These are phyloP conservation scores for Conticribra weissflogii DNA, from an alignment of 108 stramenopile genomes.

Conservation along the genomic window DNA sequence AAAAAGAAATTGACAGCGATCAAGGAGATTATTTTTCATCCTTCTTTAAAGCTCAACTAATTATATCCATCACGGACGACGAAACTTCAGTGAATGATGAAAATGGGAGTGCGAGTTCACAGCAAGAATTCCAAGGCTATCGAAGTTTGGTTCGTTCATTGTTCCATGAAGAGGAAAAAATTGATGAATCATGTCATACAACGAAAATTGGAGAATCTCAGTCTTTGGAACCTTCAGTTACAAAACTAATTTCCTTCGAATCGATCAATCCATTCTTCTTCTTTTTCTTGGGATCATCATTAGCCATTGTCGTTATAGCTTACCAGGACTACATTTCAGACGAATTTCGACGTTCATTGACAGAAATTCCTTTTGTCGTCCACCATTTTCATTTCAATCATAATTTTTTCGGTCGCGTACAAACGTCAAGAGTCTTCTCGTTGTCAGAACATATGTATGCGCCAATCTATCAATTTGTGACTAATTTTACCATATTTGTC, in stretches of 20 bases:
- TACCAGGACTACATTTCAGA: not conserved
- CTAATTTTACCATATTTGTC: not conserved
- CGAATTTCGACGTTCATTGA: not conserved
- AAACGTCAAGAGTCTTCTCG: no score
- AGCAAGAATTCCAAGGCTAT: not conserved
- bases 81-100: no score
- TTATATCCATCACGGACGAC: no score
- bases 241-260: not conserved
- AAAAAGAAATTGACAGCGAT: no score
- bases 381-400: no score
- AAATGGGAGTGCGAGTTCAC: no score
- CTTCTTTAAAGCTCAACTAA: no score
- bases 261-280: not conserved
- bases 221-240: not conserved
- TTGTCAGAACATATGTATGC: no score
- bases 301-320: not conserved
- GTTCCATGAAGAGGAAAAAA: not conserved
- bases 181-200: not conserved
- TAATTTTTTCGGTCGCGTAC: no score
- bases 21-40: no score
- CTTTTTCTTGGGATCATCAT: not conserved
- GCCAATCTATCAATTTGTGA: no score
- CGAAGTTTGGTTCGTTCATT: not conserved
- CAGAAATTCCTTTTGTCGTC: not conserved
- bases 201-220: not conserved